Base-by-base conservation (phyloP, 2,329 filamentous ascomycete species). In the Fusarium sublunatum region DNA sequence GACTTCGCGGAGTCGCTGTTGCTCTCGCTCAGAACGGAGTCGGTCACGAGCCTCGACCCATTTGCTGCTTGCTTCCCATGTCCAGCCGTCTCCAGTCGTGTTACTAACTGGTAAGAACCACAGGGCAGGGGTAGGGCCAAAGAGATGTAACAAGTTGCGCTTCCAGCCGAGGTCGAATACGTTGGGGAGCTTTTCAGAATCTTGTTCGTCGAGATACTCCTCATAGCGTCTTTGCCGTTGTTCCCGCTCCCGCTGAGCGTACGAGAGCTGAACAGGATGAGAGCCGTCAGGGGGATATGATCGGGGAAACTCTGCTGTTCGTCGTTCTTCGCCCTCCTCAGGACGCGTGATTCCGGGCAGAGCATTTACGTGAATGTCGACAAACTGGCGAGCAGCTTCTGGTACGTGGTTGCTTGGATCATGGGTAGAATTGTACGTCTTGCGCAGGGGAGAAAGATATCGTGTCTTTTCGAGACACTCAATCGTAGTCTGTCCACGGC, bases 401-500 rank as follows among this genome's bases (percentile, higher is more conserved):
- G 82, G 77, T 34, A 79, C 75, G 39, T 78, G 78, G 64, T 82
- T 76, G 50, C 81, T 79, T 70, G 79, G 83, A 73, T 84, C 80
- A 60, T 85, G 82, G 42, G 85, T 81, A 52, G 88, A 84, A 61
- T 86, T 81, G 72, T 91, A 88, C 72, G 94, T 84, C 44, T 85
- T 85, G 53, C 90, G 86, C 58, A 97, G 75, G 0, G 92, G 92
- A 9, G 91, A 92, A 7, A 97, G 84, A 77, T 99, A 99, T 52
- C 95, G 86, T 2, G 94, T 98, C 81, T 95, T 97, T 77, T 99
- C 95, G 58, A 99, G 81, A 70, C 91, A 96, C 76, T 99, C 95
- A 57, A 99, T 97, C 4, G 95, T 99, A 1, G 95, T 99, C 77
- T 96, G 88, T 4, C 92, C 92, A 25, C 86, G 85, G 50, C 85